Evolutionary conservation across 108 stramenopile genomes (phyloP).

Genomic region (Cyclotella choctawhatcheeana): DNA sequence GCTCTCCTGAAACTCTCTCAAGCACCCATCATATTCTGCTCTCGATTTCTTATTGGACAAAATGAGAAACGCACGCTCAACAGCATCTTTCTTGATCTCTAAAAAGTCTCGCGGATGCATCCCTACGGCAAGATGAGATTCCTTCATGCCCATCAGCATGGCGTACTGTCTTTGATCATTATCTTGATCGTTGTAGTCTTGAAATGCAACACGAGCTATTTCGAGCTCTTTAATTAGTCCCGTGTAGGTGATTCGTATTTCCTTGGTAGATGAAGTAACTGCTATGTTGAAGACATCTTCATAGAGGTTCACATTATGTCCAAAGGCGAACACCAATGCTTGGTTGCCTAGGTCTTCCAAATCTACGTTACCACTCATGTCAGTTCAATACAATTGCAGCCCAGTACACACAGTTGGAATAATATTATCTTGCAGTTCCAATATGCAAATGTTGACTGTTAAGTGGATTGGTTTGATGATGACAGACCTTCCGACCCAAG

Average conservation of each 20-base stretch:
- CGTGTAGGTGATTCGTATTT: conserved; percentile 18
- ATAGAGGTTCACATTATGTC: conserved; percentile 34
- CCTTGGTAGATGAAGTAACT: conserved; percentile 9
- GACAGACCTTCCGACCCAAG: no score
- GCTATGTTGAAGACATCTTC: conserved; percentile 23
- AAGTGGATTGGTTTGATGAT: no score
- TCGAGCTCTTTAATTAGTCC: conserved; percentile 19
- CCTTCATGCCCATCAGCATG: conserved; percentile 15
- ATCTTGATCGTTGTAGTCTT: conserved; percentile 1
- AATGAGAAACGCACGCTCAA: conserved; percentile 32
- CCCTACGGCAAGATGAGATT: conserved; percentile 10
- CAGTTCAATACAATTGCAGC: no score
- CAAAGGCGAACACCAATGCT: conserved; percentile 32
- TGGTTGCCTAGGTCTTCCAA: conserved; percentile 22
- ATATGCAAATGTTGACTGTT: no score
- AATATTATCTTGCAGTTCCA: no score
- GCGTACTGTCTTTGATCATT: conserved; percentile 12
- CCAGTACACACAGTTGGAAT: no score
- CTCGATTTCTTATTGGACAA: conserved; percentile 21
- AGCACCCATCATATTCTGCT: conserved; percentile 32
- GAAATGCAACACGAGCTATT: background rate
- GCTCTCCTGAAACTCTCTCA: conserved; percentile 14
- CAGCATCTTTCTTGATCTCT: conserved; percentile 31
- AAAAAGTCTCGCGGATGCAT: conserved; percentile 24
- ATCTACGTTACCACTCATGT: background rate